Base-by-base conservation (phyloP, 768 basidiomycete species). In the Leccinum boreale region DNA sequence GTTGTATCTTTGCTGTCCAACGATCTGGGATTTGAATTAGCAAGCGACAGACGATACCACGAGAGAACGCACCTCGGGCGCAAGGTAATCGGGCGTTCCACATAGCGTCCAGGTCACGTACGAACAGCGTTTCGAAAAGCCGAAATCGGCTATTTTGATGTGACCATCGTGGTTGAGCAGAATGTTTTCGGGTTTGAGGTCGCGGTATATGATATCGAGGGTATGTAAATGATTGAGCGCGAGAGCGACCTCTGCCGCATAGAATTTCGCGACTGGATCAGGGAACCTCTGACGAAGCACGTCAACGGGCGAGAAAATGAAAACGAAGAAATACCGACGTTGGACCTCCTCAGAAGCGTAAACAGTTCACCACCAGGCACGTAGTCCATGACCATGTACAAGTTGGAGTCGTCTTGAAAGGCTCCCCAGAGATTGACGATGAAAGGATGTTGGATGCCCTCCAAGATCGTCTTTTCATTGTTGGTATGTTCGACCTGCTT, bases 351-450 rank as follows among this genome's bases (percentile, higher is more conserved):
- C 60, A 98, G 74, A 54, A 98, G 84, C 14, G 94, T 94, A 73
- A 98, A 99, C 5, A 99, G 81, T 71, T 99, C 97, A 15, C 97
- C 97, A 8, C 97, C 97, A 4, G 94, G 92, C 3, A 93, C 93
- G 72, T 92, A 98, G 77, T 88, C 95, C 85, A 98, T 91, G 55
- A 98, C 89, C 92, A 99, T 96, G 78, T 98, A 99, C 14, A 98
- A 81, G 72, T 98, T 98, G 19, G 89, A 74, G 33, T 85, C 73
- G 67, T 98, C 97, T 69, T 98, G 97, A 70, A 95, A 95, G 4
- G 87, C 85, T 33, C 95, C 95, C 94, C 94, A 98, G 5, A 98
- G 84, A 70, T 95, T 98, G 77, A 98, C 85, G 65, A 98, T 91
- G 74, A 98, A 93, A 2, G 94, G 89, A 71, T 98, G 93, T 57